A percentile compares a stretch with the other conserved stretches of the same genome.
phyloP scores from a whole-genome alignment of 371 early-diverging fungal genomes.

The Circinella umbellata region DNA sequence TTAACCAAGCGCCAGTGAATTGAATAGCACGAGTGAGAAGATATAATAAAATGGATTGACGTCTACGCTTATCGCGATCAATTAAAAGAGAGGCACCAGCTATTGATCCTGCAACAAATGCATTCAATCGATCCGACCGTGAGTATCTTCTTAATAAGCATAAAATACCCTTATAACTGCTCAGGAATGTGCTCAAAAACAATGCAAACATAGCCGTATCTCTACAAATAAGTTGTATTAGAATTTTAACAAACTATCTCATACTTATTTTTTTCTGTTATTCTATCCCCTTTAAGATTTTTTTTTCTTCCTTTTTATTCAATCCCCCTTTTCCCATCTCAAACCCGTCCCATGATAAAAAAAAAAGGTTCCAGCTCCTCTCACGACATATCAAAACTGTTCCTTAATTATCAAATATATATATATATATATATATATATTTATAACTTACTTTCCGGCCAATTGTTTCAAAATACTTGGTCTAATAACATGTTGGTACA shows the following conservation, averaged over 20 bases:
- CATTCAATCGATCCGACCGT: constrained; percentile 63
- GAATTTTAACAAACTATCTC: background rate
- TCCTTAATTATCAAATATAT: background rate
- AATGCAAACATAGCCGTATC: constrained; percentile 84
- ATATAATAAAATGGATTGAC: constrained; percentile 81
- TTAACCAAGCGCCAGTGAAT: constrained; percentile 70
- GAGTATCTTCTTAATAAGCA: constrained; percentile 67
- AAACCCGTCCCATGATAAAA: background rate
- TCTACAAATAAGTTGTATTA: constrained; percentile 21
- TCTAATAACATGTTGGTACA: background rate
- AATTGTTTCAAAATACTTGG: constrained; percentile 12
- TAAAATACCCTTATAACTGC: constrained; percentile 79
- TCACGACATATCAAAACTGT: background rate
- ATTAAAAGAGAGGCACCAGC: constrained; percentile 75
- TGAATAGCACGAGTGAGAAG: constrained; percentile 78
- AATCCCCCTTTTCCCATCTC: too few species aligned
- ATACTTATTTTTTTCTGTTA: too few species aligned
- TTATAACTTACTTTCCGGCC: constrained; percentile 11
- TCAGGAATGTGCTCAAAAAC: constrained; percentile 80
- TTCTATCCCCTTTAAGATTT: too few species aligned
- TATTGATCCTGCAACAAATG: constrained; percentile 80
- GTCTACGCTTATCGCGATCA: constrained; percentile 71
- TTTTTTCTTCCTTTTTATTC: too few species aligned
- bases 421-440: background rate
- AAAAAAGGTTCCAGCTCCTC: background rate